phyloP scores from a whole-genome alignment of 345 rosid genomes.

The Lagerstroemia speciosa region DNA sequence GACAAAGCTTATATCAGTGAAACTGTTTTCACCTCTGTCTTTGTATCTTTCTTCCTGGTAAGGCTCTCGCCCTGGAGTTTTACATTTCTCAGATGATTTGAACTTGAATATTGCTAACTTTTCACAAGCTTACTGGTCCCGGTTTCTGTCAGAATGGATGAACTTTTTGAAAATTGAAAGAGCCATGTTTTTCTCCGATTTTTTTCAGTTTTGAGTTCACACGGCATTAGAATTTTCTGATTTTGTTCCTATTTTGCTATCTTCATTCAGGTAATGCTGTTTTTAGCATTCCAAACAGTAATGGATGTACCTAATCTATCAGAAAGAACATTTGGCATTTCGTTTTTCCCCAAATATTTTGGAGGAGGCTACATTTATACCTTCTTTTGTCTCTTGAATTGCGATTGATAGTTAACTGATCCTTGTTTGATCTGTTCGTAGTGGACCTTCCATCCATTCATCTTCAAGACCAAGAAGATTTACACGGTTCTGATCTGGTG shows the following conservation, averaged over 20 bases:
- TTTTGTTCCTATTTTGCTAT: neutral
- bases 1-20: conserved; percentile 90
- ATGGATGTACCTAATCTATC: neutral
- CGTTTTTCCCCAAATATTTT: neutral
- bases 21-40: conserved; percentile 57
- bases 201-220: neutral
- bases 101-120: neutral
- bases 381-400: neutral
- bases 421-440: conserved; percentile 28
- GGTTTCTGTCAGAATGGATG: neutral
- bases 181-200: neutral
- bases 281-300: neutral
- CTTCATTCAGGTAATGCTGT: neutral
- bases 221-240: neutral
- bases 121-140: neutral
- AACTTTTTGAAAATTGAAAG: neutral
- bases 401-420: conserved; percentile 3
- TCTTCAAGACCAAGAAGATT: conserved; percentile 87
- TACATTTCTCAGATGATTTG: neutral
- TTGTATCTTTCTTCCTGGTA: conserved; percentile 71
- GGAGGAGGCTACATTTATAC: conserved; percentile 1
- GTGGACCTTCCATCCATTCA: conserved; percentile 99
- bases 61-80: conserved; percentile 17
- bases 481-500: conserved; percentile 96
- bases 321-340: neutral